Evolutionary conservation across 305 asterid genomes (phyloP), one percentile per base, ranked within the genome.

Genomic region (Withania somnifera): DNA sequence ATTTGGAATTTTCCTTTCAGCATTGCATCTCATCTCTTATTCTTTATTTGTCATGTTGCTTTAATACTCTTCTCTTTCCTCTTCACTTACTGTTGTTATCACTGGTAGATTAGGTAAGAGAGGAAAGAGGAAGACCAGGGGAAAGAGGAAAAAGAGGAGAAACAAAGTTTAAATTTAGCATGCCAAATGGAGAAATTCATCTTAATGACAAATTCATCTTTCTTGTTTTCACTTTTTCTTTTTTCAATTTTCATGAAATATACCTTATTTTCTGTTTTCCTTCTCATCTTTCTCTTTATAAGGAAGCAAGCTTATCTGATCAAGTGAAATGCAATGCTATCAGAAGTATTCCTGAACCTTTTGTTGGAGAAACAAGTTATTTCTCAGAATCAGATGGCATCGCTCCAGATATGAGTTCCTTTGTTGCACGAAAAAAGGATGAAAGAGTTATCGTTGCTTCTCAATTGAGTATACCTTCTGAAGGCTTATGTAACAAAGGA

Each of bases 371-470:
- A 90, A 91, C 95, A 73, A 94, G 97, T 86, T 91, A 87, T 89
- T 86, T 94, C 68, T 91, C 97, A 73, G 98, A 94, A 87, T 92
- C 98, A 77, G 94, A 89, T 47, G 89, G 82, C 86, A 82, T 86
- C 78, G 94, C 93, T 81, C 89, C 91, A 83, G 94, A 91, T 87
- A 90, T 84, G 71, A 90, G 86, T 85, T 94, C 97, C 58, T 81
- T 86, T 84, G 89, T 86, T 84, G n/a, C 51, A 80, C 88, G 80
- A 84, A 86, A 90, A 84, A 90, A 82, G 80, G 88, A 80, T 86
- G 82, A 71, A 86, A 85, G 69, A 83, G 84, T 84, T 82, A 51
- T 42, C 22, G 11, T 77, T 80, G 89, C 89, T 90, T 90, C 96
- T 79, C 96, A 89, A 81, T 83, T 87, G 85, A 92, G 93, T 86